A percentile compares a stretch with the other conserved stretches of the same genome.
Conservation (phyloP, 495 filamentous ascomycete species). For the Recurvomyces mirabilis region DNA sequence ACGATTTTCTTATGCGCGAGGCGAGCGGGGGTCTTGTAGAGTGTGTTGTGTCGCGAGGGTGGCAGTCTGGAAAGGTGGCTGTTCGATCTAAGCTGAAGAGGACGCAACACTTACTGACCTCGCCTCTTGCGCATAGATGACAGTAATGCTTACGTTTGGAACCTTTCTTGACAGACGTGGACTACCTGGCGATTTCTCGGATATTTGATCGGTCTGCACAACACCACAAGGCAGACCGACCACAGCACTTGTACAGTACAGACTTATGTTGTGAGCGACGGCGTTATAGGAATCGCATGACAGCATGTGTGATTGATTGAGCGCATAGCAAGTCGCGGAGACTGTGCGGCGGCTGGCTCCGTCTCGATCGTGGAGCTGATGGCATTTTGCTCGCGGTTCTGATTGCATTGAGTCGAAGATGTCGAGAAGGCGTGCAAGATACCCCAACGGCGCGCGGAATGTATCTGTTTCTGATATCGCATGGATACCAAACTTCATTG, state of each 20-base stretch:
- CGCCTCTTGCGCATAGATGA: conserved; percentile 8
- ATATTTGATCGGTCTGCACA: conserved; percentile 6
- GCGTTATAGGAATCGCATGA: too few species aligned
- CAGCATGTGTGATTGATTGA: too few species aligned
- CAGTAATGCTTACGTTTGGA: conserved; percentile 10
- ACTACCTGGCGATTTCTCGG: conserved; percentile 15
- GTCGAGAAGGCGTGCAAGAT: too few species aligned
- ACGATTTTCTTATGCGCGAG: conserved; percentile 10
- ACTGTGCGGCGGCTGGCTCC: too few species aligned
- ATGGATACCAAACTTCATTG: too few species aligned
- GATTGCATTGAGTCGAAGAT: too few species aligned
- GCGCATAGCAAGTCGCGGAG: too few species aligned
- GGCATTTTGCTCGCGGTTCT: too few species aligned
- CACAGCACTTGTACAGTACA: not conserved
- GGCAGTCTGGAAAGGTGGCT: not conserved
- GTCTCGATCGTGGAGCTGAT: too few species aligned
- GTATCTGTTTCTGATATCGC: too few species aligned
- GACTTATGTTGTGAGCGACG: not conserved
- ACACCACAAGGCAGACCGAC: not conserved
- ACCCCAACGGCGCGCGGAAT: too few species aligned
- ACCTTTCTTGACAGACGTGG: conserved; percentile 9
- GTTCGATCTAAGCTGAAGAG: not conserved
- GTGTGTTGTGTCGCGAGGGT: not conserved
- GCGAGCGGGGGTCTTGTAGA: conserved; percentile 5
- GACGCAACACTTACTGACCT: not conserved